Evolutionary conservation across 2,329 filamentous ascomycete species (phyloP), one percentile per base, ranked within the genome.

Genomic region (Aulographum hederae): DNA sequence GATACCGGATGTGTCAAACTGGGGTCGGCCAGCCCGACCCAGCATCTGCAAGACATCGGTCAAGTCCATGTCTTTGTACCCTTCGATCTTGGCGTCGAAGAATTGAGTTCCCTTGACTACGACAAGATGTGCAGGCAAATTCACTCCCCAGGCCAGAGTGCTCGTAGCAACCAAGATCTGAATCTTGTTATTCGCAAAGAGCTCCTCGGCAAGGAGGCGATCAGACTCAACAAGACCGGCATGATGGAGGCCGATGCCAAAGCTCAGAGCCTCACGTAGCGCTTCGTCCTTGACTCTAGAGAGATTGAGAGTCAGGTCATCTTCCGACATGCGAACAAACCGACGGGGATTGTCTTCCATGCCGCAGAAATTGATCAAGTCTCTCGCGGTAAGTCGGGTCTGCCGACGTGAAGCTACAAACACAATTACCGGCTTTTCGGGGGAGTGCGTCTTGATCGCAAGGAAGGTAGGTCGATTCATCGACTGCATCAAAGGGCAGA

Each of bases 41-140:
- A 98, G 64, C 89, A 98, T 98, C 56, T 98, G 89, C 38, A 98
- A 60, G 19, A 98, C 89, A 54, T 98, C 89, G 0, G 89, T 98
- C 36, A 98, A 60, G 50, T 98, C 89, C 91, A 98, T 98, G 52
- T 98, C 91, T 48, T 81, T 89, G 58, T 98, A 98, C 0, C 78
- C 86, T 58, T 95, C 89, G 4, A 81, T 89, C 56, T 98, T 98
- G 25, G 89, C 89, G 45, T 98, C 89, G 49, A 91, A 98, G 58
- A 80, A 98, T 46, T 98, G 91, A 1, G 89, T 98, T 33, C 89
- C 89, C 53, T 98, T 98, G 37, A 98, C 91, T 2, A 98, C 80
- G 3, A 98, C 89, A 4, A 98, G 64, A 56, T 98, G 91, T 2
- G 91, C 89, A 0, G 91, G 91, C 45, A 98, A 61, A 50, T 98